Conservation (phyloP, 2,329 filamentous ascomycete genomes). For the Talaromyces sp. region DNA sequence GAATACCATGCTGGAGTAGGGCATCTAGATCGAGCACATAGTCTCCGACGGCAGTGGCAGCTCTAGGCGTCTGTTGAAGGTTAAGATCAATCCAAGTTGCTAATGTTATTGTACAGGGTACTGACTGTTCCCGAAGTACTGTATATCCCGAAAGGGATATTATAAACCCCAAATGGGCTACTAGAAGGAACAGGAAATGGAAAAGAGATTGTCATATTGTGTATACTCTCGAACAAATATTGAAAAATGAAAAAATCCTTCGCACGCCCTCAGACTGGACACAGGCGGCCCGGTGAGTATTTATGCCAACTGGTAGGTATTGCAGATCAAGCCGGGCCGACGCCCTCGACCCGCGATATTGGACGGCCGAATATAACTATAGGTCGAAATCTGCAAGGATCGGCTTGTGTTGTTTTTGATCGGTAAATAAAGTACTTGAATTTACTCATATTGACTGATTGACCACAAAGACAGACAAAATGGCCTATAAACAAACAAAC, state of each 20-base stretch:
- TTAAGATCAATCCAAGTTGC: not conserved
- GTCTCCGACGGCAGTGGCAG: not conserved
- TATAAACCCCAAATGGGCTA: constrained; percentile 6
- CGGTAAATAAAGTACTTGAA: not conserved
- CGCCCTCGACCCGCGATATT: not conserved
- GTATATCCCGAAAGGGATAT: constrained; percentile 12
- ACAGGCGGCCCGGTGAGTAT: not conserved
- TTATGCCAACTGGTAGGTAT: not conserved
- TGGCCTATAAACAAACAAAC: constrained; percentile 9
- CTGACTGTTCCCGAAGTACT: not conserved
- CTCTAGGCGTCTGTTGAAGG: not conserved
- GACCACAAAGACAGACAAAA: not conserved
- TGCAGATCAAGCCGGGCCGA: not conserved
- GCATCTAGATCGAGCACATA: constrained; percentile 2
- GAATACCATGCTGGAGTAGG: not conserved
- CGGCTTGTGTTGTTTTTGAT: not conserved
- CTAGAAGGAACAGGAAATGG: constrained; percentile 48
- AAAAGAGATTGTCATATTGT: not conserved
- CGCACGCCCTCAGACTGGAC: not conserved
- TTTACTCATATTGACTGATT: not conserved
- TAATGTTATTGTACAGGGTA: not conserved
- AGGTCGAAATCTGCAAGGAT: not conserved
- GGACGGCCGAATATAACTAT: not conserved
- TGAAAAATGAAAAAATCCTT: not conserved
- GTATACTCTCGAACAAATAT: not conserved